Evolutionary conservation across 192 early-diverging fungal genomes (phyloP), one percentile per base, ranked within the genome.

Genomic region (Chytriomyces hyalinus): DNA sequence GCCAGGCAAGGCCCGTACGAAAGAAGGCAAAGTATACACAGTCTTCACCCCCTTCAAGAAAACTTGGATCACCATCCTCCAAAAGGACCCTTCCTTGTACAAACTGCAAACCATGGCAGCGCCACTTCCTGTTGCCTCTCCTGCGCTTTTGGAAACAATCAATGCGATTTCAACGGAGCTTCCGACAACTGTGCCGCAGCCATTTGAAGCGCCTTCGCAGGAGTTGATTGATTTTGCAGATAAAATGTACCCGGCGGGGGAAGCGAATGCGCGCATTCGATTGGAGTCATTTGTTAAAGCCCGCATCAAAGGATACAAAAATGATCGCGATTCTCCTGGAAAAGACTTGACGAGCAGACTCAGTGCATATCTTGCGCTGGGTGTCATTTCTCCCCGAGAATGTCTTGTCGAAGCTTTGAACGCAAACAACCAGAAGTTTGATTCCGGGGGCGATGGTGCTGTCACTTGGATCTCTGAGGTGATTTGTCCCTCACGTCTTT

Each of bases 391-490:
- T 0, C 44, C 85, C 0, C 84, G 87, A 6, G 84, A 82, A 26
- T 90, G 89, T 73, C 73, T 92, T 6, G 36, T 67, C n/a, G 81
- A 77, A 7, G 91, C 89, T 1, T 51, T 80, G 5, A 61, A 61
- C 0, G 83, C 81, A 6, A 91, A 91, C 74, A 64, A 67, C 13
- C 80, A 78, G 46, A 85, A 87, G 67, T 73, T 88, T 17, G 82
- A 86, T 13, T 67, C 81, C 6, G 91, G 91, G 10, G 84, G 77
- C 24, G 59, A 82, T 49, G 89, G 89, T 3, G 50, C 86, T 45
- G 83, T 82, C 6, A 71, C 79, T 5, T 92, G 90, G 90, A 87
- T 92, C 44, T 81, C 78, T 43, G 91, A 92, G 67, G 53, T 92
- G 20, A 88, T 83, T 13, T 8, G 46, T 17, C 66, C 77, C 79